Evolutionary conservation across 345 rosid genomes (phyloP), one percentile per base, ranked within the genome.

Genomic region (Cardiospermum halicacabum): DNA sequence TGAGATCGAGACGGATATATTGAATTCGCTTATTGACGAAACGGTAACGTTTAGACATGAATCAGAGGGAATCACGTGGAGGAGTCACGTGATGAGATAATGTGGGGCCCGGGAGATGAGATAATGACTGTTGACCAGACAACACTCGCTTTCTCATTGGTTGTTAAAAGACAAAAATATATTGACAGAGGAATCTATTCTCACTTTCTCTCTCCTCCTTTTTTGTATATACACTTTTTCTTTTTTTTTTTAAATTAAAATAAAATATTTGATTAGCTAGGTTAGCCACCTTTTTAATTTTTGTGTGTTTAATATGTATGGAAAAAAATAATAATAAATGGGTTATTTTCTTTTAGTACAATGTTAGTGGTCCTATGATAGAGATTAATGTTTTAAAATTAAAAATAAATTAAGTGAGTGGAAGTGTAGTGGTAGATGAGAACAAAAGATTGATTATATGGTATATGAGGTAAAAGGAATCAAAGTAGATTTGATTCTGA

Each of bases 11-110:
- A 75, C 70, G 76, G 75, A 72, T 18, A 59, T 87, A 47, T 12
- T 83, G 36, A 86, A 87, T 64, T 54, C 74, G 4, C 65, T 89
- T 31, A 54, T 86, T 19, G 59, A 51, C 1, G 93, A 89, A 83
- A 78, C 81, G 68, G 75, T 75, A n/a, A n/a, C n/a, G n/a, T n/a
- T n/a, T n/a, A n/a, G n/a, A 70, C 69, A 64, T 68, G 39, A 58
- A 42, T 73, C 69, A 51, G 64, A 64, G 28, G 61, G 72, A n/a
- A 75, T 76, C 84, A 85, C 95, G 72, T 85, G 87, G 84, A 80
- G 58, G 2, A 55, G 69, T 85, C 95, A 88, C 87, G 91, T 82
- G 95, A 80, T n/a, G 74, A 71, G 88, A 79, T 74, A 72, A 16
- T 1, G 50, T 63, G 74, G 81, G 81, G 13, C 72, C 79, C 74